Base-by-base conservation (phyloP, 164 flowering plant species). In the Vitis labrusca region DNA sequence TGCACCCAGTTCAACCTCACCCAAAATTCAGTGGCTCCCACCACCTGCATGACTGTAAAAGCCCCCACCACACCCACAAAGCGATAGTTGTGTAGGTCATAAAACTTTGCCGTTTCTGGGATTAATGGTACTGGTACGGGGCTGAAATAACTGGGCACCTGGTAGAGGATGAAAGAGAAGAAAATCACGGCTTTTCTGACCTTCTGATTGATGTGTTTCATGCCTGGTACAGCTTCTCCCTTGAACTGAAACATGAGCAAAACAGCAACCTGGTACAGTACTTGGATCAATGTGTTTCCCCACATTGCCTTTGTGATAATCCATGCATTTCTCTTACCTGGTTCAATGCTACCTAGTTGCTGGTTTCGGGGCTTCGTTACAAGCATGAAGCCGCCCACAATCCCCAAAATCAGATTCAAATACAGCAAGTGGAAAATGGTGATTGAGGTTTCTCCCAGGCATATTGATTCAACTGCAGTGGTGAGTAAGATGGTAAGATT, bases 381-480 rank as follows among this genome's bases (percentile, higher is more conserved):
- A 71, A 80, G 48, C 50, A 72, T 70, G 11, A 70, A 23, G 37
- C 77, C 71, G 50, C 77, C 75, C 12, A 75, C 27, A 67, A 70
- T 11, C 11, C 69, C 30, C 64, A 68, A 50, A n/a, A 76, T 50
- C 54, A 72, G 29, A 60, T 75, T 75, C 50, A 75, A 60, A 67
- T 73, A 72, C 3, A 71, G 13, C 13, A 78, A 23, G 14, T 78
- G 79, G 57, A 73, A 7, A 53, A 73, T 8, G 6, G 81, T 63
- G 8, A 80, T 19, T 2, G 81, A 75, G 23, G 73, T 51, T 12
- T 73, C 71, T 2, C 77, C 76, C 13, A 44, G 12, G 5, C 37
- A 29, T 5, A 75, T 53, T 55, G 68, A 58, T 0, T 63, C 29
- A 17, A 73, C 8, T 5, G 68, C 47, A 73, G 58, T 66, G 49